Percentiles rank a stretch among this genome's conserved stretches.
These are phyloP conservation scores for Beauveria brongniartii DNA, from an alignment of 2,329 filamentous ascomycete species.

Conservation along the genomic window DNA sequence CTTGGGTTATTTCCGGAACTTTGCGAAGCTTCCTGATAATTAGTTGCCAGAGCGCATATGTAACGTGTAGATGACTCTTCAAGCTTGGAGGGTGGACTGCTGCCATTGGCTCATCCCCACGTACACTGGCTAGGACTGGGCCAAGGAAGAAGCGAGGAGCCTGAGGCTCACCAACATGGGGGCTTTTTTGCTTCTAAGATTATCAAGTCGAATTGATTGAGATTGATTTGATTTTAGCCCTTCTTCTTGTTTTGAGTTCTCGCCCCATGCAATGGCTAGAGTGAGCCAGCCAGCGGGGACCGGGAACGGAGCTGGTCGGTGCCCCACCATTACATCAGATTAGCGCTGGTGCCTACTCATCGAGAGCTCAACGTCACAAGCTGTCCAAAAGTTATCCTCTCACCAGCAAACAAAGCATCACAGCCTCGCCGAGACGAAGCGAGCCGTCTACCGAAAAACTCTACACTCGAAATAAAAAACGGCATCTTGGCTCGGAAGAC, in stretches of 20 bases:
- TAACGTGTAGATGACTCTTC: background rate
- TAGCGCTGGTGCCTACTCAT: background rate
- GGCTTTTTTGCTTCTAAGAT: too few relatives aligned
- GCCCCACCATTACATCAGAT: conserved; percentile 7
- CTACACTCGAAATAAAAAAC: background rate
- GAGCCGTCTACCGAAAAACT: too few relatives aligned
- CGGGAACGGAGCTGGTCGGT: background rate
- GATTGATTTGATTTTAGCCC: too few relatives aligned
- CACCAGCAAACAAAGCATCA: background rate
- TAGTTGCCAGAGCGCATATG: background rate
- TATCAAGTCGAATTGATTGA: too few relatives aligned
- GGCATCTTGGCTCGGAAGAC: background rate
- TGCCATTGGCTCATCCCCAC: conserved; percentile 14
- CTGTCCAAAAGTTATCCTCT: background rate
- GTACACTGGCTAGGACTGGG: too few relatives aligned
- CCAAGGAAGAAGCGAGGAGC: too few relatives aligned
- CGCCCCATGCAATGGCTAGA: too few relatives aligned
- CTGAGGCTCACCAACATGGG: too few relatives aligned
- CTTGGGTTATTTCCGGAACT: background rate
- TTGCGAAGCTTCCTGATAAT: background rate
- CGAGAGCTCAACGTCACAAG: background rate
- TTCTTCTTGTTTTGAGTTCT: too few relatives aligned
- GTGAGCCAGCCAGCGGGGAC: background rate
- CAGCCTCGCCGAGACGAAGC: background rate
- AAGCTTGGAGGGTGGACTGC: conserved; percentile 1